Evolutionary conservation across 116 monocot genomes (phyloP).

Genomic region (Iris pallida): DNA sequence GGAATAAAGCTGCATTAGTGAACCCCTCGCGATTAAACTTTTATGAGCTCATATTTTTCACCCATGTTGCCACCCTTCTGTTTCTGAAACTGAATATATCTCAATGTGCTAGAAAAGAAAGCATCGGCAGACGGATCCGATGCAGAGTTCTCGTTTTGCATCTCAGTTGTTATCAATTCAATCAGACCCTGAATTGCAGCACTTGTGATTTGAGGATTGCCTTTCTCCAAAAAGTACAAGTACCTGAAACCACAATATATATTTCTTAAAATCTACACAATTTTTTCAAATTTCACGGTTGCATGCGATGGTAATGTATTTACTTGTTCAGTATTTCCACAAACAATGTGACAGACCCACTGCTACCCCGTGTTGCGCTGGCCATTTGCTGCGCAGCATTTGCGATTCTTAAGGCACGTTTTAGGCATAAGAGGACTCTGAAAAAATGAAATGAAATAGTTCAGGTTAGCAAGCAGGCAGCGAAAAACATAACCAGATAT

Average conservation of each 20-base stretch:
- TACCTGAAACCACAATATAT: slow-evolving; percentile 46
- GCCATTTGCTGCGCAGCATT: slow-evolving; percentile 96
- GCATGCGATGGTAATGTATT: not conserved
- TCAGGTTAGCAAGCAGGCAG: too few species aligned
- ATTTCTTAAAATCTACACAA: not conserved
- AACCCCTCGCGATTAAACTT: slow-evolving; percentile 16
- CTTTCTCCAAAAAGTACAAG: slow-evolving; percentile 95
- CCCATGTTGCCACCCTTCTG: slow-evolving; percentile 88
- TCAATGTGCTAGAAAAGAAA: slow-evolving; percentile 82
- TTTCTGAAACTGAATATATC: slow-evolving; percentile 92
- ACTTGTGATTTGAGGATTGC: slow-evolving; percentile 81
- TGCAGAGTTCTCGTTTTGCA: slow-evolving; percentile 60
- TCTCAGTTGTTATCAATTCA: slow-evolving; percentile 78
- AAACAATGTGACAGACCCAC: slow-evolving; percentile 63
- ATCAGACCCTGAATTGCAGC: slow-evolving; percentile 70
- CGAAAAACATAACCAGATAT: too few species aligned
- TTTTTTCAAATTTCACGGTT: not conserved
- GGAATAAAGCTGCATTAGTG: too few species aligned
- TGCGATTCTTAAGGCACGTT: slow-evolving; percentile 86
- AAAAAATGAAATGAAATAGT: not conserved
- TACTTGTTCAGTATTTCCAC: slow-evolving; percentile 98
- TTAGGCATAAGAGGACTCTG: slow-evolving; percentile 93
- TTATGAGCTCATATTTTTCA: slow-evolving; percentile 85
- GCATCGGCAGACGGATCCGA: slow-evolving; percentile 59
- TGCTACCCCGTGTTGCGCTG: slow-evolving; percentile 56